These are phyloP conservation scores for Gossypium sturtianum DNA, from an alignment of 345 rosid genomes.

Conservation along the genomic window DNA sequence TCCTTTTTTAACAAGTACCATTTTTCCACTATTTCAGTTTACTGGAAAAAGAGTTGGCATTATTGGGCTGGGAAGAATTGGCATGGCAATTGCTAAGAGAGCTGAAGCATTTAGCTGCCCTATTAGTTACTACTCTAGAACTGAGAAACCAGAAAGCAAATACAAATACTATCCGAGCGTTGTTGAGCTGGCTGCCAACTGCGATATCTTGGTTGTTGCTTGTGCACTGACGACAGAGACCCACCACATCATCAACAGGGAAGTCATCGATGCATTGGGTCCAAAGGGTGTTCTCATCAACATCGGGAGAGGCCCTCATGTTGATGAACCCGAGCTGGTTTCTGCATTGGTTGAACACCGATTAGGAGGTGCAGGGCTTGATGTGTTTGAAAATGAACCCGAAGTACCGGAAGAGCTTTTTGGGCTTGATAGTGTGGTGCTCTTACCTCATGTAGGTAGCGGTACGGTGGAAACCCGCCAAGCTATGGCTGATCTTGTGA, in stretches of 20 bases:
- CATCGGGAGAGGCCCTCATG: conserved; percentile 39
- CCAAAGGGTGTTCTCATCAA: conserved; percentile 63
- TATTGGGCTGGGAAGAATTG: conserved; percentile 70
- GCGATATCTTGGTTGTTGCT: conserved; percentile 37
- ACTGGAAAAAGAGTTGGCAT: conserved; percentile 62
- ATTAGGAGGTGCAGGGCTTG: conserved; percentile 56
- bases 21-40: conserved; percentile 38
- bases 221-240: conserved; percentile 10
- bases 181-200: conserved; percentile 50
- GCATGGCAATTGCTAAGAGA: conserved; percentile 63
- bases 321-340: conserved; percentile 58
- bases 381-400: conserved; percentile 33
- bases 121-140: conserved; percentile 53
- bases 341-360: conserved; percentile 54
- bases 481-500: conserved; percentile 33
- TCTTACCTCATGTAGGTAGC: conserved; percentile 62
- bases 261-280: conserved; percentile 65
- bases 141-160: conserved; percentile 32
- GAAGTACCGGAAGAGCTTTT: conserved; percentile 52
- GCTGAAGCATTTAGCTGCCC: conserved; percentile 73
- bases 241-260: conserved; percentile 42
- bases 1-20: not conserved
- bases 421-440: conserved; percentile 58
- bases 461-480: conserved; percentile 29
- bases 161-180: conserved; percentile 51